A percentile compares a stretch with the other conserved stretches of the same genome.
These are phyloP conservation scores for Colletotrichum orbiculare DNA, from an alignment of 2,329 filamentous ascomycete genomes.

Conservation along the genomic window DNA sequence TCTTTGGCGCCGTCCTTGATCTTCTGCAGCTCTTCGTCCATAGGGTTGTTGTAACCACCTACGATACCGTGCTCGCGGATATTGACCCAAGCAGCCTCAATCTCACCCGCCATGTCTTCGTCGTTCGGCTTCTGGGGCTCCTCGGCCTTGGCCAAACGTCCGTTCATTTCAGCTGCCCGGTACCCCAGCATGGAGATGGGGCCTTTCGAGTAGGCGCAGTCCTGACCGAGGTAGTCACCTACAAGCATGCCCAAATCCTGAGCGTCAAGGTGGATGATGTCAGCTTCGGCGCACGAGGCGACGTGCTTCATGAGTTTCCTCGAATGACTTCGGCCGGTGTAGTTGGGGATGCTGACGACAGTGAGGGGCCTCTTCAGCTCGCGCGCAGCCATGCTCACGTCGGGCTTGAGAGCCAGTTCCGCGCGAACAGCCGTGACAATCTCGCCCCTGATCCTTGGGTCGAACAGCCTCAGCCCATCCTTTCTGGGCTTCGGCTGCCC, in stretches of 20 bases:
- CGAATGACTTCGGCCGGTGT: conserved; percentile 40
- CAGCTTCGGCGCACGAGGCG: conserved; percentile 70
- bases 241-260: conserved; percentile 77
- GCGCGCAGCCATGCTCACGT: conserved; percentile 35
- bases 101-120: conserved; percentile 41
- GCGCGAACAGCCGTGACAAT: conserved; percentile 46
- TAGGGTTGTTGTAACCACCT: conserved; percentile 40
- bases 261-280: conserved; percentile 76
- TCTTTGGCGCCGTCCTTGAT: conserved; percentile 50
- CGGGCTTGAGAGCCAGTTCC: conserved; percentile 43
- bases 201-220: conserved; percentile 59
- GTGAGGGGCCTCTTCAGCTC: conserved; percentile 47
- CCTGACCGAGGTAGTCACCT: conserved; percentile 76
- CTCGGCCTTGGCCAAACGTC: conserved; percentile 61
- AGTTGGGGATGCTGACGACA: conserved; percentile 49
- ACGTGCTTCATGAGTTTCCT: conserved; percentile 67
- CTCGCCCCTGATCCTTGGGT: conserved; percentile 40
- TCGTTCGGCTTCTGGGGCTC: conserved; percentile 52
- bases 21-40: conserved; percentile 59
- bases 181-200: conserved; percentile 67
- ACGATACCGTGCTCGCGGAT: conserved; percentile 39
- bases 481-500: conserved; percentile 25
- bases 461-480: conserved; percentile 28
- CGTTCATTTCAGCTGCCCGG: conserved; percentile 64
- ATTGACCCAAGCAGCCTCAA: conserved; percentile 41